Evolutionary conservation across 805 yeast species (phyloP).

Genomic region (Kregervanrija pseudodelftensis): DNA sequence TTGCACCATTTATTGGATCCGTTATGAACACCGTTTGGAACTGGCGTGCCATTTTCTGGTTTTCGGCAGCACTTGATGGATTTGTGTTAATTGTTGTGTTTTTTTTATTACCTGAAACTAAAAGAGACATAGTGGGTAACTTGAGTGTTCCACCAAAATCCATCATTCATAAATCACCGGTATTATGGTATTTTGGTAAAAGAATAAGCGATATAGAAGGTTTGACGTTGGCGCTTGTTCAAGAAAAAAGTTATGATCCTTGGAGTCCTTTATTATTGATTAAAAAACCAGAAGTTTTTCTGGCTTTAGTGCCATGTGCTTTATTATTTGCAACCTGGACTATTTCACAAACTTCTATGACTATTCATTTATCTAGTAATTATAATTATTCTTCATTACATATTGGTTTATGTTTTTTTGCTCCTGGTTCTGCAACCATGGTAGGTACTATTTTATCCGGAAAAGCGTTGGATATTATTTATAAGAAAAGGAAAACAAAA

Average conservation of each 20-base stretch:
- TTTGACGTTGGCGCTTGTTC: conserved; percentile 8
- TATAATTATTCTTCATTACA: conserved; percentile 48
- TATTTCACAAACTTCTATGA: conserved; percentile 56
- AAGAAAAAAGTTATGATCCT: conserved; percentile 21
- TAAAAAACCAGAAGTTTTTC: conserved; percentile 26
- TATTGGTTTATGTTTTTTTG: conserved; percentile 66
- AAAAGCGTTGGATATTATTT: conserved; percentile 44
- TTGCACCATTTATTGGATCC: conserved; percentile 70
- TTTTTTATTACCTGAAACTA: conserved; percentile 65
- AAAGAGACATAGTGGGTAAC: conserved; percentile 65
- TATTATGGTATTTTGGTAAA: conserved; percentile 26
- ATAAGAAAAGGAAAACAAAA: conserved; percentile 28
- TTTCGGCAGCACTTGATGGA: conserved; percentile 60
- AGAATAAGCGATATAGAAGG: conserved; percentile 27
- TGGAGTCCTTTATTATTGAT: conserved; percentile 18
- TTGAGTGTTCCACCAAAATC: conserved; percentile 51
- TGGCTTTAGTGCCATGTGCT: conserved; percentile 47
- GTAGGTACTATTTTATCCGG: conserved; percentile 58
- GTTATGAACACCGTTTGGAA: conserved; percentile 43
- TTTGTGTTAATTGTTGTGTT: conserved; percentile 28
- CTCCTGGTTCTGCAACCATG: conserved; percentile 65
- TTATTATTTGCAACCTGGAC: conserved; percentile 67
- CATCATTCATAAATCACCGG: conserved; percentile 38
- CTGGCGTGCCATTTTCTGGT: conserved; percentile 81
- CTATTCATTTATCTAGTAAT: conserved; percentile 42